Percentiles rank a stretch among this genome's conserved stretches.
Evolutionary conservation across 805 yeast species (phyloP).

Genomic region (Ogataea kodamae): DNA sequence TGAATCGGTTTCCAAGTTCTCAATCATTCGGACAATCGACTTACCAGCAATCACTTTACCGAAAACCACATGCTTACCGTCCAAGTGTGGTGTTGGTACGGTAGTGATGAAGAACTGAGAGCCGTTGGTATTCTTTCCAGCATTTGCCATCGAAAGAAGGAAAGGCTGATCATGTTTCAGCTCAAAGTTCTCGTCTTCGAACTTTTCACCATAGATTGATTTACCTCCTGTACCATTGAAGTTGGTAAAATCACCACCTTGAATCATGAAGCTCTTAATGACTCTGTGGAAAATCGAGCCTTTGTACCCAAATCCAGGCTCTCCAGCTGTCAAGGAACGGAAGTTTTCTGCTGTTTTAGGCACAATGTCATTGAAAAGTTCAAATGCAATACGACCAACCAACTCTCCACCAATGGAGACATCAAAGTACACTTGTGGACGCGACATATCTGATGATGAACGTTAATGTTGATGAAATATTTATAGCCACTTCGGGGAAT

Average conservation of each 20-base stretch:
- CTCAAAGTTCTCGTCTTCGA: conserved; percentile 86
- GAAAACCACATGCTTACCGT: conserved; percentile 94
- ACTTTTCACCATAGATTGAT: conserved; percentile 78
- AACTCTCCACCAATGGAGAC: conserved; percentile 66
- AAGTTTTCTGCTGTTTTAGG: conserved; percentile 91
- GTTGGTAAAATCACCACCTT: conserved; percentile 88
- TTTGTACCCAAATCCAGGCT: conserved; percentile 74
- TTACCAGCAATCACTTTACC: conserved; percentile 86
- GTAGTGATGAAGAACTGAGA: conserved; percentile 95
- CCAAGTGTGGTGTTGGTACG: conserved; percentile 88
- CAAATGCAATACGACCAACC: conserved; percentile 76
- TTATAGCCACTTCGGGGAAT: conserved; percentile 1
- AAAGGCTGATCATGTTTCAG: conserved; percentile 79
- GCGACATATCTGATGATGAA: conserved; percentile 7
- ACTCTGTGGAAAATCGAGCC: conserved; percentile 92
- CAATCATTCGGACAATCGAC: conserved; percentile 73
- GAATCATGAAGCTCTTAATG: conserved; percentile 85
- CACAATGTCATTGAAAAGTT: conserved; percentile 54
- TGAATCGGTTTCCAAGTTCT: conserved; percentile 59
- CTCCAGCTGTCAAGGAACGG: conserved; percentile 86
- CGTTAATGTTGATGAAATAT: too few relatives aligned
- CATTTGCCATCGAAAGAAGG: conserved; percentile 92
- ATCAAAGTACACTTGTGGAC: conserved; percentile 71
- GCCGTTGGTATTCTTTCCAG: conserved; percentile 94
- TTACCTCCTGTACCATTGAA: conserved; percentile 78